These are phyloP conservation scores for Neurospora sp. DNA, from an alignment of 2,329 filamentous ascomycete genomes.

Conservation along the genomic window DNA sequence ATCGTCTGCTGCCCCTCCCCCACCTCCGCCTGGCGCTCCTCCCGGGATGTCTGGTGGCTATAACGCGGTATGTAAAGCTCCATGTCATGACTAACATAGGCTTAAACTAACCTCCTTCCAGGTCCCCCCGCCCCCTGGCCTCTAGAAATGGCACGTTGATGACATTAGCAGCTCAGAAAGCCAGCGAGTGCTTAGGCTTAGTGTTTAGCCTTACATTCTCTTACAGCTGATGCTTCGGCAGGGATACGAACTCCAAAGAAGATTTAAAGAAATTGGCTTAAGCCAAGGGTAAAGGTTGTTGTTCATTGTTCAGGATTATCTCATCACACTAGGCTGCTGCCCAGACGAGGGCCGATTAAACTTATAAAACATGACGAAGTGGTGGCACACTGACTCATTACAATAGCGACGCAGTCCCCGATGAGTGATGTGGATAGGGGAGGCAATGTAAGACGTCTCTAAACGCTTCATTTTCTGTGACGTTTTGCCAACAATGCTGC, in stretches of 20 bases:
- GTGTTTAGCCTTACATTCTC: background rate
- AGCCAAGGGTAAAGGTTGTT: background rate
- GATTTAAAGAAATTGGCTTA: background rate
- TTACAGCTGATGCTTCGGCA: background rate
- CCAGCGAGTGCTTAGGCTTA: background rate
- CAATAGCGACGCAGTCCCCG: background rate
- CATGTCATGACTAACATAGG: background rate
- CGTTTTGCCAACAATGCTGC: background rate
- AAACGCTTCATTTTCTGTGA: background rate
- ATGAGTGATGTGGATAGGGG: background rate
- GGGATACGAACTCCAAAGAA: background rate
- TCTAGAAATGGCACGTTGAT: conserved; percentile 23
- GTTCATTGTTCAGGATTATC: background rate
- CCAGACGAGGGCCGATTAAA: background rate
- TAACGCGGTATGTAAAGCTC: conserved; percentile 45
- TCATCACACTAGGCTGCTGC: background rate
- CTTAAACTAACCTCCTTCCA: conserved; percentile 20
- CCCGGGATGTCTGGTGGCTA: conserved; percentile 44
- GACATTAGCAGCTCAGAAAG: background rate
- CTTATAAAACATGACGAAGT: background rate
- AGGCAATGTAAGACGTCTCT: background rate
- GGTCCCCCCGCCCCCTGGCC: conserved; percentile 48
- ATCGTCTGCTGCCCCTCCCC: conserved; percentile 46
- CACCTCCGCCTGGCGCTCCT: conserved; percentile 41
- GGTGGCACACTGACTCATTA: background rate